Conservation (phyloP, 352 stramenopile species). For the Thraustochytrium sp. region DNA sequence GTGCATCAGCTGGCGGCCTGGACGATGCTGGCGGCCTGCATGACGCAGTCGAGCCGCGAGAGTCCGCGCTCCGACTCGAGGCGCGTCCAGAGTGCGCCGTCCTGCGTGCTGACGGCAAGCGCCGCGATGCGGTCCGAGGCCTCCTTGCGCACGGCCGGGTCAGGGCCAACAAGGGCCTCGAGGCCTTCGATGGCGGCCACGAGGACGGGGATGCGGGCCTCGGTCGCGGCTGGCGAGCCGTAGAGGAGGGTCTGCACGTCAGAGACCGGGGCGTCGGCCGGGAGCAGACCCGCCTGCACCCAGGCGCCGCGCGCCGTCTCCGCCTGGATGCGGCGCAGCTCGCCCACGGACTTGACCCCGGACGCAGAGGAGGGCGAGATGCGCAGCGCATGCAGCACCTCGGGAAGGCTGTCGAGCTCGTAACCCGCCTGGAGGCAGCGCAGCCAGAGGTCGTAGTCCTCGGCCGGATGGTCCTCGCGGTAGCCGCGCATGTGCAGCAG, state of each 20-base stretch:
- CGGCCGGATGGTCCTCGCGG: slow-evolving; percentile 54
- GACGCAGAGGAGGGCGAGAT: slow-evolving; percentile 56
- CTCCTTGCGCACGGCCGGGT: neutral
- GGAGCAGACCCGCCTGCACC: neutral
- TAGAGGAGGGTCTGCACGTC: neutral
- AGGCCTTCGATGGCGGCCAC: neutral
- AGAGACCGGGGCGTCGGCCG: neutral
- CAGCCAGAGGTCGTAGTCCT: slow-evolving; percentile 76
- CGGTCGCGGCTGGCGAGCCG: neutral
- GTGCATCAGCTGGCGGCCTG: no score
- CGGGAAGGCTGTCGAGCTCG: slow-evolving; percentile 55
- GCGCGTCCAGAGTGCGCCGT: neutral
- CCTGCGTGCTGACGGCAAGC: neutral
- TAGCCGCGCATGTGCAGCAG: slow-evolving; percentile 56
- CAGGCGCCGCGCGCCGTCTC: neutral
- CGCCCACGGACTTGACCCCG: slow-evolving; percentile 45
- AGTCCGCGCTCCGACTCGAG: neutral
- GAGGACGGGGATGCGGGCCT: neutral
- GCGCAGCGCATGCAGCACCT: slow-evolving; percentile 58
- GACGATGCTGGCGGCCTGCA: no score
- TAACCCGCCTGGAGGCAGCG: slow-evolving; percentile 54
- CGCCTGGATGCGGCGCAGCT: slow-evolving; percentile 47
- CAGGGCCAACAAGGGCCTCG: neutral
- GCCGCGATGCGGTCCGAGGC: neutral
- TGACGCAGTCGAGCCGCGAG: neutral